phyloP scores from a whole-genome alignment of 2,329 filamentous ascomycete species.

The Pseudogymnoascus sp. region DNA sequence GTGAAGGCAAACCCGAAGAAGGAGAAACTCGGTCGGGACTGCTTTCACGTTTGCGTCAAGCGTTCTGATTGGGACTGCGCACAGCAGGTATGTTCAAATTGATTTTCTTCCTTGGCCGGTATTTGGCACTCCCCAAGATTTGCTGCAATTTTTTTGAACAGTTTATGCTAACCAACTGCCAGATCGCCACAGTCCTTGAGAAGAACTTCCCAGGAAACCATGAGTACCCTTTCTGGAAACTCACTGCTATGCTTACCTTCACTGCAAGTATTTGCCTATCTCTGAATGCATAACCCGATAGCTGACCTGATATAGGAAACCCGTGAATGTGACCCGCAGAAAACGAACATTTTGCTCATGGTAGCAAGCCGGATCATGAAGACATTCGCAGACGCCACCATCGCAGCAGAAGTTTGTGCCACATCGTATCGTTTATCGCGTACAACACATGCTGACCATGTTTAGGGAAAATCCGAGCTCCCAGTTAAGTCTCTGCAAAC shows the following conservation, averaged over 20 bases:
- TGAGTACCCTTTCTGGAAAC: constrained; percentile 28
- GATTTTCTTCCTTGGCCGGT: not conserved
- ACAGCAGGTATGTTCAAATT: constrained; percentile 20
- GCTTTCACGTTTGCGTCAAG: constrained; percentile 26
- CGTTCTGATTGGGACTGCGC: constrained; percentile 28
- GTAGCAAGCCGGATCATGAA: constrained; percentile 8
- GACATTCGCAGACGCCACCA: constrained; percentile 27
- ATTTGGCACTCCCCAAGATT: not conserved
- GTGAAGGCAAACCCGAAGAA: constrained; percentile 27
- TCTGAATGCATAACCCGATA: not conserved
- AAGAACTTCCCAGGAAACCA: constrained; percentile 27
- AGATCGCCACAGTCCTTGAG: constrained; percentile 27
- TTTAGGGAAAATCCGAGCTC: not conserved
- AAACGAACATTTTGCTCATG: constrained; percentile 21
- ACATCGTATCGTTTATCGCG: too few relatives aligned
- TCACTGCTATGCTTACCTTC: constrained; percentile 25
- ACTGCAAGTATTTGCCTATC: constrained; percentile 19
- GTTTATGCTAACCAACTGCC: not conserved
- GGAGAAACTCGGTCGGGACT: constrained; percentile 22
- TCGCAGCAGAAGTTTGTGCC: constrained; percentile 22
- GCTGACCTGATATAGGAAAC: not conserved
- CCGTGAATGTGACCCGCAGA: constrained; percentile 20
- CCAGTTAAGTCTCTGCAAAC: constrained; percentile 27
- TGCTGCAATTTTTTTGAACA: not conserved
- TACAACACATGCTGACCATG: not conserved